Evolutionary conservation across 148 eudicot species (phyloP), one percentile per base, ranked within the genome.

Genomic region (Salicornia ramosissima): DNA sequence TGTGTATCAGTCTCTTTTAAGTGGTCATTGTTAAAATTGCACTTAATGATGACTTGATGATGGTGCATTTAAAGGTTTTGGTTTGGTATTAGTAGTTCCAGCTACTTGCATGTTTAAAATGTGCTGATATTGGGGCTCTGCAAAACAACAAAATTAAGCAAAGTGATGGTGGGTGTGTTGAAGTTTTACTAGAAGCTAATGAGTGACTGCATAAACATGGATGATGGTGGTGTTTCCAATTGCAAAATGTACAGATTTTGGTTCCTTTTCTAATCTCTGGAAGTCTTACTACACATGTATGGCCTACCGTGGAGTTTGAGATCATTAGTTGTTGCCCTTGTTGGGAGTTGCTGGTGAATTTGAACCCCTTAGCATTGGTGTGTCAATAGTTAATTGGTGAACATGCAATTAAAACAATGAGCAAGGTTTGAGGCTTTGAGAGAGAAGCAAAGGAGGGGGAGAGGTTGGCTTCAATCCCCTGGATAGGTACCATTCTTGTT

Each of bases 1-100:
- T 14, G 21, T 68, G 43, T 22, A 36, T 30, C 29, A 18, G n/a
- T 51, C 31, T 36, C 10, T 49, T 51, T 30, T 30, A 1, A 29
- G 67, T 70, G 67, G 70, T 13, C 29, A 22, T 47, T 39, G 56
- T 76, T 24, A 31, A 31, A 54, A 45, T 52, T 64, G 8, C 50
- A 12, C 24, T 39, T 43, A 16, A 62, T 33, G 34, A 63, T 43
- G 22, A 15, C 53, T 52, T 39, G 46, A 22, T 58, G 29, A 13
- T 71, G 54, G 13, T 55, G 47, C 28, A 8, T 6, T 52, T 53
- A 19, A 34, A 42, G 19, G 15, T 19, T 34, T 40, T 3, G 42
- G 22, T 29, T 68, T 34, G 64, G 22, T n/a, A n/a, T n/a, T 69
- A 68, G 53, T 72, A 24, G 53, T 52, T 36, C 14, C 54, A 42